These are phyloP conservation scores for Picea glauca DNA, from an alignment of 75 land plant genomes.

Conservation along the genomic window DNA sequence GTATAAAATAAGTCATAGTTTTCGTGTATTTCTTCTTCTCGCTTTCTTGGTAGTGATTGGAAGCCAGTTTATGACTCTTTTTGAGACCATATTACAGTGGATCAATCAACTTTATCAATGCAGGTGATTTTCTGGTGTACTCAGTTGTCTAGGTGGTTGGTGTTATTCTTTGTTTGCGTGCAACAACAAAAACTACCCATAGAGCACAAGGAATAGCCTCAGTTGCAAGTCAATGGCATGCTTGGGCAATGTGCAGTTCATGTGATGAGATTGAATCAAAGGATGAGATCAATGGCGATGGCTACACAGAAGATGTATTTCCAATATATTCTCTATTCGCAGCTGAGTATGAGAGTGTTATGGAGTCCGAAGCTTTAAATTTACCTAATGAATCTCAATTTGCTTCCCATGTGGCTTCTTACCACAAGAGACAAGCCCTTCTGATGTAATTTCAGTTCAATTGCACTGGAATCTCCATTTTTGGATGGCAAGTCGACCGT, in stretches of 20 bases:
- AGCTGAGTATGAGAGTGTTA: constrained; percentile 57
- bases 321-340: neutral
- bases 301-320: constrained; percentile 19
- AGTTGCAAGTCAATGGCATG: constrained; percentile 88
- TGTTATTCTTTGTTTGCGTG: constrained; percentile 63
- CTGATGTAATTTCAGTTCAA: constrained; percentile 73
- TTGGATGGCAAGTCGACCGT: constrained; percentile 81
- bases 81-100: constrained; percentile 52
- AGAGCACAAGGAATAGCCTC: constrained; percentile 82
- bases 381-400: constrained; percentile 30
- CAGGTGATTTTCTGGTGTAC: constrained; percentile 78
- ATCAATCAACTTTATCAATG: constrained; percentile 56
- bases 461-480: constrained; percentile 74
- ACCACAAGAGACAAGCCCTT: constrained; percentile 77
- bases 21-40: constrained; percentile 59
- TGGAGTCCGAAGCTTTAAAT: constrained; percentile 37
- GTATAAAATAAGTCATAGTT: constrained; percentile 26
- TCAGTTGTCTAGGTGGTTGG: constrained; percentile 68
- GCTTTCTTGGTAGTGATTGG: constrained; percentile 57
- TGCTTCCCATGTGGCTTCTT: constrained; percentile 46
- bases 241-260: constrained; percentile 57
- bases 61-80: constrained; percentile 63
- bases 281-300: constrained; percentile 8
- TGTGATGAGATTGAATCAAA: constrained; percentile 21
- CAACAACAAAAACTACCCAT: constrained; percentile 86